Evolutionary conservation across 225 moss, liverwort and hornwort species (phyloP), one percentile per base, ranked within the genome.

Genomic region (Sphagnum contortum): DNA sequence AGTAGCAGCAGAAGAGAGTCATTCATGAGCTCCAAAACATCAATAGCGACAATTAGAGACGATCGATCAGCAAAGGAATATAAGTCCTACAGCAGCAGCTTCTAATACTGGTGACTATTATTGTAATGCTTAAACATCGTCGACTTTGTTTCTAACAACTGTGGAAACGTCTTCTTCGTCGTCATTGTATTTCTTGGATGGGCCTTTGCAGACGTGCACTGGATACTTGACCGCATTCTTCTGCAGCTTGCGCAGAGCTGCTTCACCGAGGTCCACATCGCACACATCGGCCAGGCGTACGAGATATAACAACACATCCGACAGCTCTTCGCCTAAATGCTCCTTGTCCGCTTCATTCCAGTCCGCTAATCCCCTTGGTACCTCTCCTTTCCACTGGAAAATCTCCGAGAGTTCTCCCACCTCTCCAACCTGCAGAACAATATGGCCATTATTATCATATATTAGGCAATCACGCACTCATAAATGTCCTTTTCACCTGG

Each of bases 311-410:
- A 96, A 75, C 48, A 96, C 96, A 49, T 96, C 96, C 4, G 96
- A 89, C 2, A 96, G 80, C 79, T 96, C 96, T 55, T 96, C 96
- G 59, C 96, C 96, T 54, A 96, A 70, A 50, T 96, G 96, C 83
- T 96, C 96, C 74, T 92, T 96, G 67, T 92, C 92, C 5, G 80
- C 73, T 66, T 77, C 84, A 64, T 83, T 90, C 96, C 96, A 96
- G 81, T 92, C 92, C 3, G 81, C 88, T 7, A 96, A 69, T 13
- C 96, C 96, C 49, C 83, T 76, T n/a, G 96, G 90, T 4, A 96
- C 96, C 74, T 96, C 96, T 9, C 96, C 96, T 71, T 92, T 96
- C 96, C 96, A 96, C 74, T 96, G 96, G 51, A 96, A 96, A 11
- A 96, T 89, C 70, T 96, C 96, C 0, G 96, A 96, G 50, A 96